Evolutionary conservation across 1,284 basidiomycete species (phyloP), one percentile per base, ranked within the genome.

Genomic region (Cystobasidium pallidum): DNA sequence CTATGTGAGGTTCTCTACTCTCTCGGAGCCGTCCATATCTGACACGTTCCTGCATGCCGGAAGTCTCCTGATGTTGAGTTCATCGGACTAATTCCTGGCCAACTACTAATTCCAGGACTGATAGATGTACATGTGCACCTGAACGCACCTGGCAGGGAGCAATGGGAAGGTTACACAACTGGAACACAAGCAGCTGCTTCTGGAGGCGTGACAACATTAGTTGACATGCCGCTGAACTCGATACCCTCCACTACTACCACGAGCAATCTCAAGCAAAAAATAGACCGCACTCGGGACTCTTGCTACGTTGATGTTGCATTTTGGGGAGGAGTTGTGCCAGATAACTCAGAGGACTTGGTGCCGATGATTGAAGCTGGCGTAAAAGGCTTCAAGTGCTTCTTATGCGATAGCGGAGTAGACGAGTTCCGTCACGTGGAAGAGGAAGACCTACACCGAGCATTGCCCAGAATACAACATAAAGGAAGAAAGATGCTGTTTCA

Each of bases 221-320:
- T 96, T 39, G 94, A 96, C 81, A 96, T 96, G 94, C 94, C 94
- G 0, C 84, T 96, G 70, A 96, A 96, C 81, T 94, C 92, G 2
- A 91, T 96, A 70, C 94, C 94, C 0, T 92, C 94, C 0, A 96
- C 94, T 0, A 94, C 91, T 0, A 93, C 91, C 0, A 85, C 91
- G 4, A 83, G 83, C 10, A 88, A 92, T 78, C 84, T 96, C 19
- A 81, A 86, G 57, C 79, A 83, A 34, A 96, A 96, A 82, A 85
- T 86, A 8, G 78, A 80, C 13, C 89, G 88, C 1, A 91, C 94
- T 1, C 78, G 81, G 61, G 87, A 86, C 19, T 88, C 92, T 78
- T 91, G 89, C 80, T 87, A 88, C 83, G 86, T 87, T 24, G 94
- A 97, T 80, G 86, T 95, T 26, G 93, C 88, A 0, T 96, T 96